Conservation (phyloP, 768 basidiomycete genomes). For the Amanita jacksonii region DNA sequence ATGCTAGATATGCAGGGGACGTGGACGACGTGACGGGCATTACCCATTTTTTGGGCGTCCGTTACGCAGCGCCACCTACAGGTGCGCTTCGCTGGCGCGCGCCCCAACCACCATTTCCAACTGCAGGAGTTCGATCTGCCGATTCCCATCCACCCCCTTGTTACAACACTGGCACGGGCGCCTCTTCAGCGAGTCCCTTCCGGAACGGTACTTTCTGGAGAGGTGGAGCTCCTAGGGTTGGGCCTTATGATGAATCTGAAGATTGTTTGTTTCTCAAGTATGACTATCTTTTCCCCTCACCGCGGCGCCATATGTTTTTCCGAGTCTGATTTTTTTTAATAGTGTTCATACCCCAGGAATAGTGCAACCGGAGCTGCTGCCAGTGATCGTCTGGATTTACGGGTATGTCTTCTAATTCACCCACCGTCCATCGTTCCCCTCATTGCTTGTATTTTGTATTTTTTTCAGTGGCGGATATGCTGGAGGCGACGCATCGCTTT, state of each 20-base stretch:
- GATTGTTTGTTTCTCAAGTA: constrained; percentile 35
- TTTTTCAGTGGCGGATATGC: constrained; percentile 25
- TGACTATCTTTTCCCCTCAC: too few species aligned
- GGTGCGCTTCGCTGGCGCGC: constrained; percentile 31
- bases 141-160: constrained; percentile 23
- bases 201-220: constrained; percentile 7
- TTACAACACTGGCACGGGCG: constrained; percentile 19
- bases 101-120: constrained; percentile 20
- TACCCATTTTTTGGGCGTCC: constrained; percentile 31
- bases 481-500: constrained; percentile 14
- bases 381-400: constrained; percentile 36
- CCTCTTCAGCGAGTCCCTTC: constrained; percentile 23
- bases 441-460: too few species aligned
- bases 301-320: background rate
- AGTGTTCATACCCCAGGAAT: constrained; percentile 29
- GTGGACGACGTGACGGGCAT: constrained; percentile 24
- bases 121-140: constrained; percentile 22
- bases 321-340: background rate
- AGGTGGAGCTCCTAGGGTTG: background rate
- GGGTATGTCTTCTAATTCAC: constrained; percentile 19
- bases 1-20: constrained; percentile 33
- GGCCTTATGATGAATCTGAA: constrained; percentile 16
- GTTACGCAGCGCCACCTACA: constrained; percentile 41
- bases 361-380: constrained; percentile 17
- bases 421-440: background rate